Conservation (phyloP, 2,329 filamentous ascomycete species). For the Clonostachys sp. region DNA sequence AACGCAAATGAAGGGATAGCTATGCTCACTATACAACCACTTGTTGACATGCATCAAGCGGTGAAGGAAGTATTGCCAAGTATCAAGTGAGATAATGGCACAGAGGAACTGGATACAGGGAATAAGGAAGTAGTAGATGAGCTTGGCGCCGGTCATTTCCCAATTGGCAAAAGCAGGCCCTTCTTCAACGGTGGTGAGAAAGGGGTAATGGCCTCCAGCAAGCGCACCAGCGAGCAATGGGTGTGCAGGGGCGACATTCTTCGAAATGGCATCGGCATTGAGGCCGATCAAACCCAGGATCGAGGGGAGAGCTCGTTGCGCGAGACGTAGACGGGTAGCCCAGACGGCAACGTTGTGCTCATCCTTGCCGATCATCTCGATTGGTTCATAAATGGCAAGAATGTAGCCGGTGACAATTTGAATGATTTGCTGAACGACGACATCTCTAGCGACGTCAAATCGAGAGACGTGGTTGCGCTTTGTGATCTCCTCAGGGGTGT, state of each 20-base stretch:
- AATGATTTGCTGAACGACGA: slow-evolving; percentile 85
- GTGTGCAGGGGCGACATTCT: slow-evolving; percentile 66
- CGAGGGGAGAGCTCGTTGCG: slow-evolving; percentile 72
- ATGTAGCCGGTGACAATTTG: slow-evolving; percentile 70
- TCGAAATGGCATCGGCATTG: slow-evolving; percentile 70
- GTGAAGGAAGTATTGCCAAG: slow-evolving; percentile 98
- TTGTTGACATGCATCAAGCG: slow-evolving; percentile 96
- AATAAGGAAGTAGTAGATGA: slow-evolving; percentile 74
- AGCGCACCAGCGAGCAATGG: slow-evolving; percentile 72
- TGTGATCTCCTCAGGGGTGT: slow-evolving; percentile 87
- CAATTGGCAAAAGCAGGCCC: slow-evolving; percentile 76
- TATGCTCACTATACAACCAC: slow-evolving; percentile 83
- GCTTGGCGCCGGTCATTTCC: slow-evolving; percentile 72
- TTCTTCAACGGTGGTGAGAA: slow-evolving; percentile 55
- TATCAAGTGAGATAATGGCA: slow-evolving; percentile 77
- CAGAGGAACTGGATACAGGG: slow-evolving; percentile 73
- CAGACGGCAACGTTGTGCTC: slow-evolving; percentile 86
- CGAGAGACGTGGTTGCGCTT: slow-evolving; percentile 84
- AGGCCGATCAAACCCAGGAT: slow-evolving; percentile 69
- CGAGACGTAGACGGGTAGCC: slow-evolving; percentile 76
- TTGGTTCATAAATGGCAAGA: slow-evolving; percentile 67
- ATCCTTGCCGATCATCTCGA: slow-evolving; percentile 71
- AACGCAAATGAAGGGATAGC: background rate
- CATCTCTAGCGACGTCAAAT: slow-evolving; percentile 84
- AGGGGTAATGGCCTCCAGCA: slow-evolving; percentile 77